Base-by-base conservation (phyloP, 164 flowering plant genomes). In the Berberis vulgaris region DNA sequence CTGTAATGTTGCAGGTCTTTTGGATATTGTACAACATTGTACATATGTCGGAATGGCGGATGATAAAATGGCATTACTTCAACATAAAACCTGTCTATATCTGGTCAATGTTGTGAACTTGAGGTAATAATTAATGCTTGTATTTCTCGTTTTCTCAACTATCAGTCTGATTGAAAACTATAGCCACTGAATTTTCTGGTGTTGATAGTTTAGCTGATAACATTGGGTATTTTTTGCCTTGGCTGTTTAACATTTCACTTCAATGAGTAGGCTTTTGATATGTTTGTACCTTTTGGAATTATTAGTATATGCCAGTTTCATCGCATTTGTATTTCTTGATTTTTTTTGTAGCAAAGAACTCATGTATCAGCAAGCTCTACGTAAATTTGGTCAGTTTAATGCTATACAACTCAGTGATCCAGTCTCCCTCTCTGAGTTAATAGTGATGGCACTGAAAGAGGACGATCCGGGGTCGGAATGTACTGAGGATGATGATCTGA, bases 41-140 rank as follows among this genome's bases (percentile, higher is more conserved):
- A 73, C 89, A 45, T 94, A 85, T 71, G 71, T 94, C 72, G 99
- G 97, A 64, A 89, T 94, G 99, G 96, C 96, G 64, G 96, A 94
- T 79, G 91, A 91, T 80, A 77, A 81, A 62, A 81, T 84, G 75
- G 97, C 96, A 49, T 72, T 95, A 78, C 86, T 95, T 73, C 99
- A 91, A 77, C 84, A 91, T 73, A 77, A 78, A 45, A 95, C 97
- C 49, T 83, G 78, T 66, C 82, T 91, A 8, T 95, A 83, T 79
- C 97, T 95, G 55, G 96, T 83, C 49, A 88, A 95, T 78, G 89
- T 95, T 6, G 86, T 91, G 61, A 88, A 82, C 69, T 73, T 95
- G 73, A 95, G 98, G 98, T 89, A 73, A 52, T 43, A 41, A 58
- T 43, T 43, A 47, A 54, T 38, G 5, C 64, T 54, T 68, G 43